Evolutionary conservation across 495 filamentous ascomycete species (phyloP).

Genomic region (Hypoxylon intermedium): DNA sequence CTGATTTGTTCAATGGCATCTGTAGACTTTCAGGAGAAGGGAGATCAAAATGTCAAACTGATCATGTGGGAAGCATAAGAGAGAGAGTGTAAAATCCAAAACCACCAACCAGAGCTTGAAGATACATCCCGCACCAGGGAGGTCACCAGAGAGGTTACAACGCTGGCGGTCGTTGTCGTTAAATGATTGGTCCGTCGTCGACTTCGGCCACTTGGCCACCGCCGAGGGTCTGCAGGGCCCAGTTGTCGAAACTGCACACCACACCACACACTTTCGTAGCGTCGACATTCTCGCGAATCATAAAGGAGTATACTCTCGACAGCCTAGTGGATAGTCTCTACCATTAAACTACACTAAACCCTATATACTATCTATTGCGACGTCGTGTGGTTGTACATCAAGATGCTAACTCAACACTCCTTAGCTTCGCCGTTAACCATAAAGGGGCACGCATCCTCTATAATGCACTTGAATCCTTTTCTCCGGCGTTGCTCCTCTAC

Average conservation of each 20-base stretch:
- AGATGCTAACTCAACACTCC: background rate
- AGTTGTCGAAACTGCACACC: conserved; percentile 8
- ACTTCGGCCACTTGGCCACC: conserved; percentile 22
- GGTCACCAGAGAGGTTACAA: conserved; percentile 8
- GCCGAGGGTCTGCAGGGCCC: conserved; percentile 16
- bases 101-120: conserved; percentile 30
- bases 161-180: conserved; percentile 16
- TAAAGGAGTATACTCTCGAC: too few species aligned
- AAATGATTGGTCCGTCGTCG: conserved; percentile 24
- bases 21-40: conserved; percentile 21
- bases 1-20: background rate
- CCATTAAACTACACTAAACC: conserved; percentile 4
- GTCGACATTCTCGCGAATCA: conserved; percentile 23
- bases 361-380: conserved; percentile 8
- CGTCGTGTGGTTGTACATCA: conserved; percentile 1
- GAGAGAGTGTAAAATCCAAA: conserved; percentile 12
- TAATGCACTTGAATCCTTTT: conserved; percentile 31
- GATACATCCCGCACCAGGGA: conserved; percentile 23
- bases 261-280: conserved; percentile 8
- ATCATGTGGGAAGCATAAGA: conserved; percentile 25
- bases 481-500: conserved; percentile 23
- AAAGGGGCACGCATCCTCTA: conserved; percentile 16
- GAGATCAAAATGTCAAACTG: conserved; percentile 27
- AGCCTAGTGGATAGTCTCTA: background rate
- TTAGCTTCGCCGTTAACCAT: background rate